Evolutionary conservation across 2,329 filamentous ascomycete species (phyloP), one percentile per base, ranked within the genome.

Genomic region (Endothia cerciana): DNA sequence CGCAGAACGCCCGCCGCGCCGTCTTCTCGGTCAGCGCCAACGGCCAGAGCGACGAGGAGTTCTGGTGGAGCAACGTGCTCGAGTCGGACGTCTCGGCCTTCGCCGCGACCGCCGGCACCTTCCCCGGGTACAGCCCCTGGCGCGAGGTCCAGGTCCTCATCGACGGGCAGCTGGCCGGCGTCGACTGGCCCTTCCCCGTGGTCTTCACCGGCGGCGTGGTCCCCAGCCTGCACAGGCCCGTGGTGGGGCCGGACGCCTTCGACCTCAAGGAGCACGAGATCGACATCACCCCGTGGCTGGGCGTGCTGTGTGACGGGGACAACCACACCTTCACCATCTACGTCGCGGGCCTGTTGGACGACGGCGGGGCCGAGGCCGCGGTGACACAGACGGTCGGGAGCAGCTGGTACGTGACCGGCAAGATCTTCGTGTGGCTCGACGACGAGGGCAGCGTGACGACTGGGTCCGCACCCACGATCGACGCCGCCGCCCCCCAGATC

Each of bases 141-240:
- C 87, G 92, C 28, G 92, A 96, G 77, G 83, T 95, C 1, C 91
- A 94, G 71, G 79, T 95, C 0, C 80, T 85, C 53, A 91, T 96
- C 62, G 92, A 96, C 72, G 90, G 85, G 1, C 78, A 83, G 22
- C 77, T 94, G 28, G 91, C 90, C 1, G 92, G 92, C 2, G 87
- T 93, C 1, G 85, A 87, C 40, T 95, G 91, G 91, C 93, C 92
- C 0, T 94, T 91, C 71, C 91, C 92, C 0, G 84, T 93, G 22
- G 89, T 96, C 59, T 94, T 94, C 71, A 94, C 92, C 0, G 92
- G 93, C 2, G 92, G 92, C 1, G 82, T 96, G 6, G 89, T 90
- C 0, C 91, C 91, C 4, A 87, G 87, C 1, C 83, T 95, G 47
- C 93, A 93, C 85, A 83, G 91, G 7, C 92, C 92, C 0, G 84